Evolutionary conservation across 1,284 basidiomycete genomes (phyloP), one percentile per base, ranked within the genome.

Genomic region (Microbotryum saponariae): DNA sequence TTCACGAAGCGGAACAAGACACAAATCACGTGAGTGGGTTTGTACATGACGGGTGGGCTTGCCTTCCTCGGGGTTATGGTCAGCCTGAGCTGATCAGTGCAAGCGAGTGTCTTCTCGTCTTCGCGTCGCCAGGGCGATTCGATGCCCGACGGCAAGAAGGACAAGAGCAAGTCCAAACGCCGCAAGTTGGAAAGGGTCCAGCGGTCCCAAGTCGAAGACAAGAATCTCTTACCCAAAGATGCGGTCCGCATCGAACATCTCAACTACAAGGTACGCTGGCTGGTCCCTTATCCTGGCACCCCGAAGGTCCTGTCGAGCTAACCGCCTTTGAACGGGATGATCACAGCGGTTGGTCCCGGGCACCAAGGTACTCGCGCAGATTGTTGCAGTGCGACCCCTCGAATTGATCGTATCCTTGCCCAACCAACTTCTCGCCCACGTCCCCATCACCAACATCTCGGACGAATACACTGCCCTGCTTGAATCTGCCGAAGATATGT

Each of bases 371-470:
- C 80, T 98, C 42, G 87, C 86, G 42, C 88, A 91, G 76, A 82
- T 99, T 54, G 82, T 91, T 68, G 85, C 88, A 18, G 82, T 98
- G 53, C 85, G 91, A 66, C 90, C 94, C 4, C 83, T 98, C 27
- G 89, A 90, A 52, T 82, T 99, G 50, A 83, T 98, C 61, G 80
- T 98, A 27, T 97, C 93, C 8, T 81, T 99, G 25, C 94, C 96
- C 25, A 90, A 93, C 74, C 94, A 98, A 78, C 83, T 99, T 49
- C 83, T 92, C 67, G 96, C 85, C 5, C 93, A 98, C 76, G 82
- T 98, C 29, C 94, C 96, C 12, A 92, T 98, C 70, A 97, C 93
- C 42, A 86, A 93, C 75, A 83, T 98, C 64, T 91, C 92, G n/a
- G 77, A 82, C 18, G 85, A 88, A 69, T 82, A 94, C 64, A 97